Evolutionary conservation across 2,329 filamentous ascomycete genomes (phyloP).

Genomic region (Fusarium subglutinans): DNA sequence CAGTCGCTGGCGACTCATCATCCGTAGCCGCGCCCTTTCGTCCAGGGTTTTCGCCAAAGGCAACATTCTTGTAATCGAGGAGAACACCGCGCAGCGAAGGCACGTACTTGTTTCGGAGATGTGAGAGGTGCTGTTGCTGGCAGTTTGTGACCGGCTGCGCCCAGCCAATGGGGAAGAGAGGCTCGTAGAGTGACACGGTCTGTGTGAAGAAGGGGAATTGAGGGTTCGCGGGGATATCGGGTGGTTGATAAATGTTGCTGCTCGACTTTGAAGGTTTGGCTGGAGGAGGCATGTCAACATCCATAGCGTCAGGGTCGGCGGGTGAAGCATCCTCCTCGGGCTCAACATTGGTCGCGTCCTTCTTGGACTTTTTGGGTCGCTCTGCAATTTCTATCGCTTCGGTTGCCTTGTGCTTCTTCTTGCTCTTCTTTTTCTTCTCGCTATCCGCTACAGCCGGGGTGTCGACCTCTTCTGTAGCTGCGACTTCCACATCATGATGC

Average conservation of each 20-base stretch:
- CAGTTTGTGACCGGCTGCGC: slow-evolving; percentile 74
- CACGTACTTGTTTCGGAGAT: slow-evolving; percentile 80
- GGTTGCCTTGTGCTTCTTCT: slow-evolving; percentile 36
- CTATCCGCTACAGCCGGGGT: slow-evolving; percentile 12
- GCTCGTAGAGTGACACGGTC: slow-evolving; percentile 82
- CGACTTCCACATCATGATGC: slow-evolving; percentile 35
- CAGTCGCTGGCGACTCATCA: slow-evolving; percentile 57
- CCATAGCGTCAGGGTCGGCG: slow-evolving; percentile 50
- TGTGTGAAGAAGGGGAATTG: slow-evolving; percentile 80
- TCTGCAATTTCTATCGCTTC: slow-evolving; percentile 33
- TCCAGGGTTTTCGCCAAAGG: slow-evolving; percentile 69
- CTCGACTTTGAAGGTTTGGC: slow-evolving; percentile 41
- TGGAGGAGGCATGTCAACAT: slow-evolving; percentile 49
- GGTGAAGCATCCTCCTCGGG: slow-evolving; percentile 21
- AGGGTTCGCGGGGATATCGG: slow-evolving; percentile 51
- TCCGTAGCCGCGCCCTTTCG: slow-evolving; percentile 57
- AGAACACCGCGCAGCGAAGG: slow-evolving; percentile 77
- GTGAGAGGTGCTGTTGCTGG: slow-evolving; percentile 78
- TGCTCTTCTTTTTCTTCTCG: slow-evolving; percentile 47
- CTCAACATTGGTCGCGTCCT: slow-evolving; percentile 20
- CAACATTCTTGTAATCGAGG: slow-evolving; percentile 75
- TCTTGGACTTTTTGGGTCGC: slow-evolving; percentile 46
- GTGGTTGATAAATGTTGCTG: slow-evolving; percentile 50
- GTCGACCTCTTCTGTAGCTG: slow-evolving; percentile 15
- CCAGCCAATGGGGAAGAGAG: slow-evolving; percentile 77